Base-by-base conservation (phyloP, 1,284 basidiomycete species). In the Farysia itapuensis region DNA sequence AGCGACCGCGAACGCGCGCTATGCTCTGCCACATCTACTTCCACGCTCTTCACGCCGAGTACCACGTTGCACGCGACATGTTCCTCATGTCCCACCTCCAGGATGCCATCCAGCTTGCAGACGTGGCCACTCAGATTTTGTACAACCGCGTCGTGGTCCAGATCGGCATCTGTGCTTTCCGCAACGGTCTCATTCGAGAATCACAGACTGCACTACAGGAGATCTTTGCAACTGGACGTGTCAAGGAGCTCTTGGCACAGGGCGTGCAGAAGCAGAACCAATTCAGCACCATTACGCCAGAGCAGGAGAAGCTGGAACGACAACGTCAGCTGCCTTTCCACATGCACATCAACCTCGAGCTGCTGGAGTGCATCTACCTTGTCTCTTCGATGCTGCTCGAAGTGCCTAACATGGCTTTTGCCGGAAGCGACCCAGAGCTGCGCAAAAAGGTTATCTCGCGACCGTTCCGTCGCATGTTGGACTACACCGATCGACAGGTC, bases 311-410 rank as follows among this genome's bases (percentile, higher is more conserved):
- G 77, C 86, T 92, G 6, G 95, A 98, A 78, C 89, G 92, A 69
- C 89, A 92, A 67, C 84, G 94, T 35, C 90, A 97, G 72, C 82
- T 99, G 19, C 95, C 95, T 24, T 99, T 98, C 87, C 95, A 99
- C 79, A 90, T 98, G 88, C 95, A 99, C 80, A 94, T 98, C 80
- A 98, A 98, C 81, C 90, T 95, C 13, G 95, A 98, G 79, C 81
- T 99, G 21, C 82, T 98, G 54, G 95, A 98, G 79, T 93, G 92
- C 32, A 93, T 91, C 7, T 99, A 97, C 82, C 82, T 99, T 32
- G 91, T 95, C 29, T 94, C 90, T 15, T 95, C 90, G 79, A 99
- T 99, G 95, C 83, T 99, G 31, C 87, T 97, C 40, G 95, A 98
- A 80, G 92, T 98, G 19, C 95, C 95, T 6, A 80, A 96, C 37